Evolutionary conservation across 495 filamentous ascomycete genomes (phyloP), one percentile per base, ranked within the genome.

Genomic region (Tuber umbilicatum): DNA sequence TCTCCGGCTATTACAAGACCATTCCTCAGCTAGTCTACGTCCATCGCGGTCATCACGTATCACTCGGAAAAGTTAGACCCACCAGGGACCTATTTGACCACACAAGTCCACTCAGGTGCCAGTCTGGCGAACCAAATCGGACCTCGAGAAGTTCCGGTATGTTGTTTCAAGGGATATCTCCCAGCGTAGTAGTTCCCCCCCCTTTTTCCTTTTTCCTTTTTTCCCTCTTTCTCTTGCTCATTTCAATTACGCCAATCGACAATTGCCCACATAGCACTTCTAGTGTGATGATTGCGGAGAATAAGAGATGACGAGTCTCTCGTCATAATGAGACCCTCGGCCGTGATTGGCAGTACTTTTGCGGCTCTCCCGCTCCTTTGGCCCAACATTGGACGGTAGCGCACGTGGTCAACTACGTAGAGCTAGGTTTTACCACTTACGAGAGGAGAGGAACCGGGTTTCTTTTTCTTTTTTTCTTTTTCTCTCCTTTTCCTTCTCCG

Each of bases 381-480:
- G 50, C 27, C 55, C 55, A 64, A 64, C 55, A 35, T 35, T 64
- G 1, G 3, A 35, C 14, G 55, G 27, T 35, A 17, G 55, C 3
- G 55, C 55, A 64, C 55, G 55, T 64, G 55, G 55, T 35, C 55
- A 64, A 35, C 55, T 64, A 35, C 55, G 55, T 64, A 64, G 35
- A 64, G 55, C 27, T 64, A 35, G 14, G 55, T 35, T 35, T 31
- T 17, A 31, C 35, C 12, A 64, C 55, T 35, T 19, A 17, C 55
- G 14, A 64, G 55, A 35, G 55, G 55, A 17, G 55, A 31, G 7
- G 55, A 35, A 2, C 31, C 31, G 7, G 27, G 50, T 2, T 27
- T 60, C 16, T 60, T 16, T 31, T 31, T 4, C 6, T 1, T 17
- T 19, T 17, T 35, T 31, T 31, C 6, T 23, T 50, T 2, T n/a